Evolutionary conservation across 192 early-diverging fungal genomes (phyloP), one percentile per base, ranked within the genome.

Genomic region (Lunasporangiospora selenospora): DNA sequence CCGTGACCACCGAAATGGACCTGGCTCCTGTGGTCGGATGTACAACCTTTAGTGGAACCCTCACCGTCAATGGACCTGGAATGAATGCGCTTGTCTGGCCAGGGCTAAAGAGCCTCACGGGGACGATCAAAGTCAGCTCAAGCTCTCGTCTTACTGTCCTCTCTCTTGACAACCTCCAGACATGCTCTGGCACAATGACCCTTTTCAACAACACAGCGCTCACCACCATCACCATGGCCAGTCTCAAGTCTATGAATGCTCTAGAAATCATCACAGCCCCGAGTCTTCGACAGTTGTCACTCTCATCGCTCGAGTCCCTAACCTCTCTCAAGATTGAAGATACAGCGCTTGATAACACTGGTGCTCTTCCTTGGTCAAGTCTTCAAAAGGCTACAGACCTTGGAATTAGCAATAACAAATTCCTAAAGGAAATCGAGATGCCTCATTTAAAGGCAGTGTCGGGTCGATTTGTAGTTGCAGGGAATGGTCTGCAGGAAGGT

Each of bases 131-230:
- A 31, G 44, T 73, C 34, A 21, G 42, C 1, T 73, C 67, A 23
- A 62, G 63, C 40, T 30, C 59, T 2, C 47, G 51, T 34, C 48
- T 78, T 18, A 58, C 62, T 2, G 45, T 39, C 1, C 30, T 78
- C 19, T 18, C 52, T 1, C 41, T 78, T 6, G 43, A 71, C 12
- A 38, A 37, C 7, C 69, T 78, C 26, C 29, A 65, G 24, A 43
- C 43, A 11, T 50, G 59, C 29, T 56, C 58, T 7, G 77, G 77
- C 7, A 60, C 75, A 37, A 73, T 87, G 54, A 75, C 77, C 38
- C 40, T 84, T 21, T 67, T 65, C 44, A 87, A 87, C 77, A 87
- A 87, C 73, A 87, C 85, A 38, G 67, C 76, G 27, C 75, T 84
- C 21, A 76, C 65, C 43, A 69, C 59, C 67, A 40, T 87, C 44